phyloP scores from a whole-genome alignment of 164 flowering plant species.

The Chloranthus sessilifolius region DNA sequence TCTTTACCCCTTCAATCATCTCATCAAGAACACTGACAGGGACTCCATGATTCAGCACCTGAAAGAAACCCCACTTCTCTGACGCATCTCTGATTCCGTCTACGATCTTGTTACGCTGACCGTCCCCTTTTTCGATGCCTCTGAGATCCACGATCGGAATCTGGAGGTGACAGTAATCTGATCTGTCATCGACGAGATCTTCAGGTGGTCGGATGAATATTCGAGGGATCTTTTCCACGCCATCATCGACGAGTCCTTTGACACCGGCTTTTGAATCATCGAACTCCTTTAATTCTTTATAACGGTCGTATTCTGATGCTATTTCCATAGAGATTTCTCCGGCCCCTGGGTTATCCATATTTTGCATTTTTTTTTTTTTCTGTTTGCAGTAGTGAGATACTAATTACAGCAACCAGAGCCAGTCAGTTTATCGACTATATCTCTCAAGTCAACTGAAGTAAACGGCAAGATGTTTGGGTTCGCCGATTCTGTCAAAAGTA shows the following conservation, averaged over 20 bases:
- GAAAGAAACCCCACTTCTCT: constrained; percentile 47
- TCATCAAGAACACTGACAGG: constrained; percentile 28
- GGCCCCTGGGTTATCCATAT: no score
- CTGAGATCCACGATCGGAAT: constrained; percentile 30
- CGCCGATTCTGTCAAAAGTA: no score
- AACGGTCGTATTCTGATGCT: neutral
- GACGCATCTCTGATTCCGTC: constrained; percentile 24
- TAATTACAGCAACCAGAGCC: no score
- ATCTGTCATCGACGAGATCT: neutral
- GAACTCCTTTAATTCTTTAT: constrained; percentile 14
- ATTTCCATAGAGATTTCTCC: neutral
- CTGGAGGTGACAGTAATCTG: neutral
- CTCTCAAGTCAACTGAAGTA: no score
- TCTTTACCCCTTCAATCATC: constrained; percentile 24
- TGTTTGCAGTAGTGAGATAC: no score
- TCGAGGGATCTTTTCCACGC: constrained; percentile 11
- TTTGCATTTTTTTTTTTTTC: no score
- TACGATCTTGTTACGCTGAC: constrained; percentile 17
- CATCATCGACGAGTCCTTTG: constrained; percentile 19
- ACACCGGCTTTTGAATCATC: constrained; percentile 19
- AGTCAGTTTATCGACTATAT: no score
- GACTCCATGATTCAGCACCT: constrained; percentile 47
- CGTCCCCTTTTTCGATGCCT: constrained; percentile 12
- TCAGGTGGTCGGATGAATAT: constrained; percentile 11
- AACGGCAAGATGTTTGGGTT: no score